Evolutionary conservation across 495 filamentous ascomycete genomes (phyloP).

Genomic region (Astrothelium subdiscretum): DNA sequence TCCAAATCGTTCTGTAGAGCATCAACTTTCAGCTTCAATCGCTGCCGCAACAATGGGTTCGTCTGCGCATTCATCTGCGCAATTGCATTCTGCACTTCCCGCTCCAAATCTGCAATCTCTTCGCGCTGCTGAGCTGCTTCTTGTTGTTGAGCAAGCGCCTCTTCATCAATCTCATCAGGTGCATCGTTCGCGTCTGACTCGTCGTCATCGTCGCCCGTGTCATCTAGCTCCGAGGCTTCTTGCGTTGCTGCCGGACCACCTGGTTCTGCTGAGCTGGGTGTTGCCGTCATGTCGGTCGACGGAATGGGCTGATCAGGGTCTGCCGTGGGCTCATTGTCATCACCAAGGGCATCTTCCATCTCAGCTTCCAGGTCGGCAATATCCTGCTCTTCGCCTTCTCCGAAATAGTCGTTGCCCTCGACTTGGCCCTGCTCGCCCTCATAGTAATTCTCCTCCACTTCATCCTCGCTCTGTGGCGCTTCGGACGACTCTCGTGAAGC

Average conservation of each 20-base stretch:
- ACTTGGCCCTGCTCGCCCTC: constrained; percentile 32
- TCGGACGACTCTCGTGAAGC: constrained; percentile 22
- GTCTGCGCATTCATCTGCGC: constrained; percentile 27
- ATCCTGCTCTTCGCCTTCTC: constrained; percentile 8
- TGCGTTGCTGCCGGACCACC: constrained; percentile 11
- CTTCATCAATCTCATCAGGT: constrained; percentile 31
- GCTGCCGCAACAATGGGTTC: constrained; percentile 40
- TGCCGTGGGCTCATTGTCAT: constrained; percentile 6
- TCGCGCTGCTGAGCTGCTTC: constrained; percentile 37
- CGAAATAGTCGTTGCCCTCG: constrained; percentile 8
- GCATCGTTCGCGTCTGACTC: constrained; percentile 20
- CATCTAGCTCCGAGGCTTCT: constrained; percentile 29
- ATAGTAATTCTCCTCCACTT: constrained; percentile 39
- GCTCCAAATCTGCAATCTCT: constrained; percentile 40
- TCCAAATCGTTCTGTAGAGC: constrained; percentile 43
- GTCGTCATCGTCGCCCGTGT: constrained; percentile 36
- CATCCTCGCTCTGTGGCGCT: constrained; percentile 42
- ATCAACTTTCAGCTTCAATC: constrained; percentile 41
- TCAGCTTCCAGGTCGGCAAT: constrained; percentile 13
- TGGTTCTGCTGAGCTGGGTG: constrained; percentile 8
- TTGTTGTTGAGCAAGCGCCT: constrained; percentile 32
- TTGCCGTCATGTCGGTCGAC: neutral
- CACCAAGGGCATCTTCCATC: constrained; percentile 14
- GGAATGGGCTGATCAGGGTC: constrained; percentile 4
- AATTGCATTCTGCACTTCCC: constrained; percentile 35